Percentiles rank a stretch among this genome's conserved stretches.
These are phyloP conservation scores for Tuber borchii DNA, from an alignment of 495 filamentous ascomycete genomes.

Conservation along the genomic window DNA sequence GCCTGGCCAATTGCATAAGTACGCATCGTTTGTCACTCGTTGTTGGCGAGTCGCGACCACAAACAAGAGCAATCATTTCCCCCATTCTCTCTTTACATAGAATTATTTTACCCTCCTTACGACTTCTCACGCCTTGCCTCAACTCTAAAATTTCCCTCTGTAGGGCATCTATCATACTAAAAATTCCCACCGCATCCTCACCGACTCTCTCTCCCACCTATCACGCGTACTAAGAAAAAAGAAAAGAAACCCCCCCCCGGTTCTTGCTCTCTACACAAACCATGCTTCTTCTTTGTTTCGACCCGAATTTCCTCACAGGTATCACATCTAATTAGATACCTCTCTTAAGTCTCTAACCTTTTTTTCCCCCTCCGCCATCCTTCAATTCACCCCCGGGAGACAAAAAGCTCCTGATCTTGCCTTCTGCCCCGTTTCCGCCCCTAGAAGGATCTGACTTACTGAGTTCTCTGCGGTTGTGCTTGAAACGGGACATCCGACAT, in stretches of 20 bases:
- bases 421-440: no score
- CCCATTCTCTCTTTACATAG: not conserved
- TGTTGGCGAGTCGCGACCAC: not conserved
- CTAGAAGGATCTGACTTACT: no score
- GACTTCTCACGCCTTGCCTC: conserved; percentile 11
- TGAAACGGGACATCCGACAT: no score
- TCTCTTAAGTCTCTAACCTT: not conserved
- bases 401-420: no score
- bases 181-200: conserved; percentile 9
- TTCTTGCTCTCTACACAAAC: not conserved
- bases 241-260: not conserved
- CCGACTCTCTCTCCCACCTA: conserved; percentile 3
- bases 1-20: not conserved
- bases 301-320: not conserved
- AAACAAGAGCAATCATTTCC: conserved; percentile 1
- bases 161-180: not conserved
- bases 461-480: no score
- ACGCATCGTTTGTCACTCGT: conserved; percentile 3
- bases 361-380: not conserved
- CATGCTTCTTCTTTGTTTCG: not conserved
- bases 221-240: not conserved
- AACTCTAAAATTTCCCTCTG: not conserved
- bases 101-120: not conserved
- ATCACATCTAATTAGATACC: not conserved
- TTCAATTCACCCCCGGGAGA: conserved; percentile 5